Conservation (phyloP, 2,329 filamentous ascomycete genomes). For the Bipolaris bicolor region DNA sequence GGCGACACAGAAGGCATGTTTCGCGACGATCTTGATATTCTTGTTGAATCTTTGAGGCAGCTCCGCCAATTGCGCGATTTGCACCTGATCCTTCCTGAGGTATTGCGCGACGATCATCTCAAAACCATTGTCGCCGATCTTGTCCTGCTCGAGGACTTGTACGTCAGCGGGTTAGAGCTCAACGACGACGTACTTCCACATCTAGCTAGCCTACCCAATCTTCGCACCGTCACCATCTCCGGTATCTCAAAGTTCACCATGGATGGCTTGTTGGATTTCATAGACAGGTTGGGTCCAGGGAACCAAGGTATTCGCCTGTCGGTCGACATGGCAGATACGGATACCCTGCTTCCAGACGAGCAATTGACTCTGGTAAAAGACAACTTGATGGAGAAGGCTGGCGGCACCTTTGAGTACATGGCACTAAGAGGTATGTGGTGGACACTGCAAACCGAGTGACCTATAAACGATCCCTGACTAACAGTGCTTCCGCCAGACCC, state of each 20-base stretch:
- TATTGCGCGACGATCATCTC: constrained; percentile 59
- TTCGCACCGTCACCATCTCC: constrained; percentile 61
- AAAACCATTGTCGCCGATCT: constrained; percentile 55
- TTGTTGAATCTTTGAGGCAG: constrained; percentile 59
- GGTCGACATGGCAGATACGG: constrained; percentile 54
- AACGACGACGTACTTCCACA: constrained; percentile 56
- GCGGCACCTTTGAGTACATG: constrained; percentile 54
- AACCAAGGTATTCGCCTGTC: constrained; percentile 53
- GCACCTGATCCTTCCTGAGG: constrained; percentile 58
- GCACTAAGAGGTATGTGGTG: constrained; percentile 50
- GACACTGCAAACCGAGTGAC: neutral
- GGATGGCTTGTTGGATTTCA: constrained; percentile 56
- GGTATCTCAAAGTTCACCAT: constrained; percentile 63
- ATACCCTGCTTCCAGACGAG: constrained; percentile 50
- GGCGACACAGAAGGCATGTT: constrained; percentile 56
- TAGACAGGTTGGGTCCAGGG: constrained; percentile 49
- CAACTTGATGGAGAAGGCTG: constrained; percentile 48
- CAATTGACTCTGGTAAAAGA: constrained; percentile 49
- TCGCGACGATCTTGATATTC: constrained; percentile 56
- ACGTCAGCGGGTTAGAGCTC: constrained; percentile 61
- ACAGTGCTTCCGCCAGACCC: constrained; percentile 46
- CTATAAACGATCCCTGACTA: neutral
- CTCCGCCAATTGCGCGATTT: constrained; percentile 61
- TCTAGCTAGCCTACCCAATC: constrained; percentile 55
- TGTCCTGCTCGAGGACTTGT: constrained; percentile 61